phyloP scores from a whole-genome alignment of 2,329 filamentous ascomycete genomes.

The Phyllosticta citrichinensis region DNA sequence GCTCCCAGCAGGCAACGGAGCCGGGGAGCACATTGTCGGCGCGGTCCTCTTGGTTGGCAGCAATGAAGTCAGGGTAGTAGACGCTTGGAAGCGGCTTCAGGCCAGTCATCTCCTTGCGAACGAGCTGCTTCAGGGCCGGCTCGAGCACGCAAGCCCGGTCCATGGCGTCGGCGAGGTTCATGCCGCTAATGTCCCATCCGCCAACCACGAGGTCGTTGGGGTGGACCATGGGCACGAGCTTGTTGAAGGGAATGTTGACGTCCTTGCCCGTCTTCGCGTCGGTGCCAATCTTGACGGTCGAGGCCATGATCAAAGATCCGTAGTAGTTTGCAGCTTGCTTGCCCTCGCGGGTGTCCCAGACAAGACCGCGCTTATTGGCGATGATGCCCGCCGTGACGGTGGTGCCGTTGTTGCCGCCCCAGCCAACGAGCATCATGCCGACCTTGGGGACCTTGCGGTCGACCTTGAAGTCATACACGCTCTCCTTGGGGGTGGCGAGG shows the following conservation, averaged over 20 bases:
- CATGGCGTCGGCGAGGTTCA: slow-evolving; percentile 88
- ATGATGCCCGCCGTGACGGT: slow-evolving; percentile 96
- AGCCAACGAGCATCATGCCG: slow-evolving; percentile 95
- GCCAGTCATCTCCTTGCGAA: slow-evolving; percentile 84
- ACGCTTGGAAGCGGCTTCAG: slow-evolving; percentile 88
- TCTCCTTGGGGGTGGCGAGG: slow-evolving; percentile 78
- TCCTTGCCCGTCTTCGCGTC: slow-evolving; percentile 76
- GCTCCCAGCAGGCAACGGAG: slow-evolving; percentile 70
- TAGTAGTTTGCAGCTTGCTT: slow-evolving; percentile 88
- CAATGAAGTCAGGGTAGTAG: slow-evolving; percentile 99
- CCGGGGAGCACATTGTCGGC: slow-evolving; percentile 85
- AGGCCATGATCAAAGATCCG: slow-evolving; percentile 93
- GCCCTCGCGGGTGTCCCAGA: slow-evolving; percentile 92
- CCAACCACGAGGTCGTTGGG: slow-evolving; percentile 92
- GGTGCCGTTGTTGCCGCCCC: slow-evolving; percentile 96
- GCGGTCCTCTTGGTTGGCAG: slow-evolving; percentile 93
- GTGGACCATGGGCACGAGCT: slow-evolving; percentile 91
- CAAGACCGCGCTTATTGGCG: slow-evolving; percentile 77
- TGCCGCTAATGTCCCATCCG: slow-evolving; percentile 91
- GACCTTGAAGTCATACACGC: slow-evolving; percentile 93
- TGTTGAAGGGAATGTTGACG: slow-evolving; percentile 92
- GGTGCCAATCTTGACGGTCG: slow-evolving; percentile 90
- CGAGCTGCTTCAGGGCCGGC: slow-evolving; percentile 79
- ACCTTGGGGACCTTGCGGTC: slow-evolving; percentile 87
- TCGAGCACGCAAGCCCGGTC: slow-evolving; percentile 92